A percentile compares a stretch with the other conserved stretches of the same genome.
These are phyloP conservation scores for Ilyonectria mors-panacis DNA, from an alignment of 2,329 filamentous ascomycete genomes.

Conservation along the genomic window DNA sequence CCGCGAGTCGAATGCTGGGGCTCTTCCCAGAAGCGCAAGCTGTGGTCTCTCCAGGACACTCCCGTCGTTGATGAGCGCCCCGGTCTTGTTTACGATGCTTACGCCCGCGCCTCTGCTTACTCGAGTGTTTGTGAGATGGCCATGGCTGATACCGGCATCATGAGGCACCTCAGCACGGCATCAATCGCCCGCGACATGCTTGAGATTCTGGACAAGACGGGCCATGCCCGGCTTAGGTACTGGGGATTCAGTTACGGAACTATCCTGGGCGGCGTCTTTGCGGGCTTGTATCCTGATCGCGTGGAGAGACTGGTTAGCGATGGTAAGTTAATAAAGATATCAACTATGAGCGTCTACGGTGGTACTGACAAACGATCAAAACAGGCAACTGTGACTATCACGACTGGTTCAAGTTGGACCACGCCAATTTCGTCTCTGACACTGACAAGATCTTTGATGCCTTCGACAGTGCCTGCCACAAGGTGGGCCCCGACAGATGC, in stretches of 20 bases:
- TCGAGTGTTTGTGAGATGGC: constrained; percentile 60
- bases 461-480: constrained; percentile 69
- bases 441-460: constrained; percentile 67
- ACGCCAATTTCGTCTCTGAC: constrained; percentile 66
- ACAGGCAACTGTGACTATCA: constrained; percentile 66
- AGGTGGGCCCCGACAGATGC: constrained; percentile 64
- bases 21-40: constrained; percentile 56
- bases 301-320: constrained; percentile 67
- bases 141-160: constrained; percentile 54
- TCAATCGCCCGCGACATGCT: constrained; percentile 65
- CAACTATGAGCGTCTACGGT: background rate
- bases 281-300: constrained; percentile 65
- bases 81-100: constrained; percentile 62
- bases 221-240: constrained; percentile 61
- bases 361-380: constrained; percentile 1
- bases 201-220: constrained; percentile 60
- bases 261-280: constrained; percentile 66
- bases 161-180: constrained; percentile 60
- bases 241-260: constrained; percentile 72
- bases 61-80: constrained; percentile 63
- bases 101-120: constrained; percentile 59
- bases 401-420: constrained; percentile 64
- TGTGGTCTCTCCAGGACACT: constrained; percentile 62
- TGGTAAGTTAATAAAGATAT: constrained; percentile 50
- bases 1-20: constrained; percentile 68